Evolutionary conservation across 2,329 filamentous ascomycete genomes (phyloP).

Genomic region (Alternaria hordeiaustralica): DNA sequence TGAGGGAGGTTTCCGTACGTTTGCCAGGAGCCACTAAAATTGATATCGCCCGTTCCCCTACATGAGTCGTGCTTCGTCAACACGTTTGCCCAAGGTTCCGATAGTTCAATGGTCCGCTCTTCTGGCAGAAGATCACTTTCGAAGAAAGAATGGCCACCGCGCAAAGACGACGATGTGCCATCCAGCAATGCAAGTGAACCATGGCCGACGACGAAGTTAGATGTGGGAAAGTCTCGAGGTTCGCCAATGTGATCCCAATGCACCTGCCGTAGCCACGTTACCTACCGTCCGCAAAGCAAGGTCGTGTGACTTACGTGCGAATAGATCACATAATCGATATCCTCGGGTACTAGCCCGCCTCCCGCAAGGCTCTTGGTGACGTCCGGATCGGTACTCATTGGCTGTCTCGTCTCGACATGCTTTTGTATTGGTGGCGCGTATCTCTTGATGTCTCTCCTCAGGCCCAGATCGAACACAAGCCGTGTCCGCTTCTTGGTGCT

Average conservation of each 20-base stretch:
- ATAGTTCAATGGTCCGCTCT: slow-evolving; percentile 53
- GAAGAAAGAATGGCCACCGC: slow-evolving; percentile 50
- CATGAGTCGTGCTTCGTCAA: background rate
- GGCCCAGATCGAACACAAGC: slow-evolving; percentile 63
- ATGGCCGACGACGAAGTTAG: slow-evolving; percentile 51
- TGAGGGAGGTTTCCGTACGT: slow-evolving; percentile 53
- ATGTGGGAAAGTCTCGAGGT: slow-evolving; percentile 46
- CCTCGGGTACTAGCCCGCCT: slow-evolving; percentile 44
- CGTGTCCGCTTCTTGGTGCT: slow-evolving; percentile 43
- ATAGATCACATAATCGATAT: slow-evolving; percentile 53
- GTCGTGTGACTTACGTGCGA: slow-evolving; percentile 46
- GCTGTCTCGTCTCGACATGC: slow-evolving; percentile 56
- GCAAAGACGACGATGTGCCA: slow-evolving; percentile 27
- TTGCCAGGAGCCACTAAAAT: slow-evolving; percentile 49
- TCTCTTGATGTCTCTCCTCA: slow-evolving; percentile 54
- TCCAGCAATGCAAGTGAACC: slow-evolving; percentile 34
- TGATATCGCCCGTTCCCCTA: slow-evolving; percentile 3
- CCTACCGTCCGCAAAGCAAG: background rate
- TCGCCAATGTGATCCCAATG: slow-evolving; percentile 54
- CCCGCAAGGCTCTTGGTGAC: slow-evolving; percentile 48
- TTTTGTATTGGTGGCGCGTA: slow-evolving; percentile 56
- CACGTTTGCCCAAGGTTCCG: slow-evolving; percentile 32
- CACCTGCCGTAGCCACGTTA: slow-evolving; percentile 33
- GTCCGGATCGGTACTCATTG: slow-evolving; percentile 49
- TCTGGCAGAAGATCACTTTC: slow-evolving; percentile 53